Percentiles rank a stretch among this genome's conserved stretches.
Conservation (phyloP, 352 stramenopile species). For the Pythium sukuiense region DNA sequence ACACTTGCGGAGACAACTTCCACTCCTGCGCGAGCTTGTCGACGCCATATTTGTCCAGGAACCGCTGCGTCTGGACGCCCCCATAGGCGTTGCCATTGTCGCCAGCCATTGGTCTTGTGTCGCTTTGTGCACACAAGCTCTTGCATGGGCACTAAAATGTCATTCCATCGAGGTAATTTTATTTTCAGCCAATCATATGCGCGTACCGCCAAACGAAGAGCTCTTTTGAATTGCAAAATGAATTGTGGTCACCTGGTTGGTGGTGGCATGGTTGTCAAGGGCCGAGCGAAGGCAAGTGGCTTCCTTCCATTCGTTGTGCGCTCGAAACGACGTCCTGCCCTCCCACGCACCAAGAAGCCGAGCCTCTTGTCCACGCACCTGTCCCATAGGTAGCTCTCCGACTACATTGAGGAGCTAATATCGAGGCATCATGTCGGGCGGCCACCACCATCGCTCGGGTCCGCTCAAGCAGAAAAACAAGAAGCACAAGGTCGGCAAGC, state of each 20-base stretch:
- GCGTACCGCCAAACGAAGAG: not conserved
- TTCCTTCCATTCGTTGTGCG: constrained; percentile 21
- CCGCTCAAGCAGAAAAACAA: constrained; percentile 92
- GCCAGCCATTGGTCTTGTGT: constrained; percentile 15
- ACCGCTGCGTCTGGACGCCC: constrained; percentile 37
- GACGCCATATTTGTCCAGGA: constrained; percentile 67
- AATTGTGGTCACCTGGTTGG: constrained; percentile 24
- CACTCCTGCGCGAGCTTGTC: constrained; percentile 59
- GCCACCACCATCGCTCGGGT: constrained; percentile 83
- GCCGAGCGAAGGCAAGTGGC: constrained; percentile 17
- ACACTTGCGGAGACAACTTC: constrained; percentile 45
- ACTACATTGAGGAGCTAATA: not conserved
- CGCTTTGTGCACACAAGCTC: not conserved
- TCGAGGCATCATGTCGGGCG: constrained; percentile 44
- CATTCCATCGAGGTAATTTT: not conserved
- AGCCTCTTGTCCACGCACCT: too few species aligned
- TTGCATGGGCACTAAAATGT: not conserved
- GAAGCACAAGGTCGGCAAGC: constrained; percentile 87
- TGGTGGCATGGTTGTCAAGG: constrained; percentile 8
- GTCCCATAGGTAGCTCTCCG: not conserved
- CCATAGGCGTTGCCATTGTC: constrained; percentile 20
- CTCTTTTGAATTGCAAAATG: constrained; percentile 30
- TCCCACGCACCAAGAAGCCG: constrained; percentile 1
- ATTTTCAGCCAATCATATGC: constrained; percentile 21
- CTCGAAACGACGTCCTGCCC: constrained; percentile 11